Base-by-base conservation (phyloP, 1,284 basidiomycete genomes). In the Grifola frondosa region DNA sequence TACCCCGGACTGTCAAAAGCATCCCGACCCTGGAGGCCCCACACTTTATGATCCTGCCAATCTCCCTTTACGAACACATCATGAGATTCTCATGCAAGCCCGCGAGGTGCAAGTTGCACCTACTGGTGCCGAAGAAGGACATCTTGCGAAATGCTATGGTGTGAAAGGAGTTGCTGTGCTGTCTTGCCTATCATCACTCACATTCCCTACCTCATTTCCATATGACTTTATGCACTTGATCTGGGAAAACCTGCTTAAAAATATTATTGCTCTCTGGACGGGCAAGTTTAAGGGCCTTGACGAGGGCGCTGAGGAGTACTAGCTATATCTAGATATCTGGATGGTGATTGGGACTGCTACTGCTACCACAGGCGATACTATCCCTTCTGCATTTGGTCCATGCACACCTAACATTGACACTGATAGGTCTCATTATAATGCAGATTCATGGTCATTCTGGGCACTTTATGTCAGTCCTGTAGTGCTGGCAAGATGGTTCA, bases 151-250 rank as follows among this genome's bases (percentile, higher is more conserved):
- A 37, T 6, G 42, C 6, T 71, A 60, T 38, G 69, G 74, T 5
- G 66, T 77, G 48, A 76, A 74, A 29, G 70, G 67, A 0, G 38
- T 64, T 0, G 62, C 69, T 0, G 12, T 70, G 1, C 60, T 74
- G 3, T 49, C 48, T 6, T 30, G 36, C 30, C 53, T 77, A 4
- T 42, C 50, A 0, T 73, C 68, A 0, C 48, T 77, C 0, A 48
- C 47, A 1, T 71, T 73, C 35, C 70, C 73, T 0, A 0, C 19
- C 0, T 74, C 68, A 0, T 75, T 75, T 38, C 71, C 69, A 0
- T 67, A 64, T 42, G 68, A 76, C 45, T 73, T 75, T 50, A 77
- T 76, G 74, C 72, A 77, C 40, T 60, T 75, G 0, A 55, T 75
- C 7, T 69, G 53, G 51, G 69, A 71, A 46, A 74, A 75, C 38